Conservation (phyloP, 2,329 filamentous ascomycete species). For the Sporothrix euskadiensis region DNA sequence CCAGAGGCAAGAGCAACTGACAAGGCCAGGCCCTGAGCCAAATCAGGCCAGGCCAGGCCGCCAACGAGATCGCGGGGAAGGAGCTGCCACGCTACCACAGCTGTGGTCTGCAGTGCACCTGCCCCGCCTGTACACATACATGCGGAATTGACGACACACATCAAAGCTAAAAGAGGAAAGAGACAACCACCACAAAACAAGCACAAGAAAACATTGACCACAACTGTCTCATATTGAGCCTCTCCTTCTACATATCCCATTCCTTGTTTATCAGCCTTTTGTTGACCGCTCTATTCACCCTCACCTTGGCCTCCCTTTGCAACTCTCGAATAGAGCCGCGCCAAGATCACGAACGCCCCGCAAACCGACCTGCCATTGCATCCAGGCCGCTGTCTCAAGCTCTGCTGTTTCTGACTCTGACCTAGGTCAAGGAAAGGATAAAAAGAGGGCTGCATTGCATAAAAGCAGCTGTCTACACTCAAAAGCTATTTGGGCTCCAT, state of each 20-base stretch:
- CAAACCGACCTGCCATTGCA: constrained; percentile 1
- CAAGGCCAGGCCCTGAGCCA: neutral
- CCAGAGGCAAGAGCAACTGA: neutral
- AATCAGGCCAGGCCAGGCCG: neutral
- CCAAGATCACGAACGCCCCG: constrained; percentile 12
- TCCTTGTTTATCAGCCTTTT: neutral
- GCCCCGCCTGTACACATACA: neutral
- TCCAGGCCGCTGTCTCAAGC: constrained; percentile 15
- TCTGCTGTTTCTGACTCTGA: neutral
- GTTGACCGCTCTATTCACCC: neutral
- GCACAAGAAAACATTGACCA: neutral
- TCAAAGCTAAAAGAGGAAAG: neutral
- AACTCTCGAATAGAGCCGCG: constrained; percentile 11
- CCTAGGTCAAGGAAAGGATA: neutral
- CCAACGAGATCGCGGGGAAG: constrained; percentile 27
- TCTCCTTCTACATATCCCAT: neutral
- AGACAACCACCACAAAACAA: neutral
- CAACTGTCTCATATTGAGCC: neutral
- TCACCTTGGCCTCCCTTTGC: neutral
- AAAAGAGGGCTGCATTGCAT: neutral
- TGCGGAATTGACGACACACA: neutral
- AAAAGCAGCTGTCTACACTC: too few species aligned
- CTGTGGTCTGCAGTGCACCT: neutral
- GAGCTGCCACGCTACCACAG: neutral
- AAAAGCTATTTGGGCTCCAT: neutral